Conservation (phyloP, 306 rosid genomes). For the Begonia peltatifolia region DNA sequence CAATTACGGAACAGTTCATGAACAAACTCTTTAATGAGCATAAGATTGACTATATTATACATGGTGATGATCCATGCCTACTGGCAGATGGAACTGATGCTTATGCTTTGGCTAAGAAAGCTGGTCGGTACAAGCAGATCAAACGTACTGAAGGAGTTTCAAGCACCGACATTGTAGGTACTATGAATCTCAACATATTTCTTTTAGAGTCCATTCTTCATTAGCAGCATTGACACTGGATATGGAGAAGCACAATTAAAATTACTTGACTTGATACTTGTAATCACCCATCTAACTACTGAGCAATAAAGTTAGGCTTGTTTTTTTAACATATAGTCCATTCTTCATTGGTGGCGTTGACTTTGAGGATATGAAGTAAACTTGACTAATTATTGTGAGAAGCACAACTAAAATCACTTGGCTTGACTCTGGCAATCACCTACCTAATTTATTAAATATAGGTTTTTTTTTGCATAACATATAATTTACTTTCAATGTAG, state of each 20-base stretch:
- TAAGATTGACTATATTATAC: constrained; percentile 90
- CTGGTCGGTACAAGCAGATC: constrained; percentile 96
- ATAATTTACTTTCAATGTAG: constrained; percentile 27
- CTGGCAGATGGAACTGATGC: constrained; percentile 99
- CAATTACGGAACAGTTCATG: constrained; percentile 83
- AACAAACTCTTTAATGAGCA: constrained; percentile 79
- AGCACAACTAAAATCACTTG: too few species aligned
- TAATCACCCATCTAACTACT: too few species aligned
- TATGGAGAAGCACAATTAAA: background rate
- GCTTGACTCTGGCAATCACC: too few species aligned
- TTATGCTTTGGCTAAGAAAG: constrained; percentile 89
- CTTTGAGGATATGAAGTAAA: too few species aligned
- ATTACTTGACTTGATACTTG: constrained; percentile 1
- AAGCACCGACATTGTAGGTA: constrained; percentile 99
- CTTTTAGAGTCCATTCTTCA: too few species aligned
- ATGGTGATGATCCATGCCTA: constrained; percentile 99
- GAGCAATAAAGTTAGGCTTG: too few species aligned
- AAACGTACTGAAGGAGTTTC: constrained; percentile 99
- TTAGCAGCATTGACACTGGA: too few species aligned
- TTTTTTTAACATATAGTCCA: too few species aligned
- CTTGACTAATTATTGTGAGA: too few species aligned
- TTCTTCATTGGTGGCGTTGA: too few species aligned
- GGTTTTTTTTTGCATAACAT: background rate
- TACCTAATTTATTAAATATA: too few species aligned
- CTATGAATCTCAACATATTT: constrained; percentile 16